Base-by-base conservation (phyloP, 1,284 basidiomycete genomes). In the Athelia sp. region DNA sequence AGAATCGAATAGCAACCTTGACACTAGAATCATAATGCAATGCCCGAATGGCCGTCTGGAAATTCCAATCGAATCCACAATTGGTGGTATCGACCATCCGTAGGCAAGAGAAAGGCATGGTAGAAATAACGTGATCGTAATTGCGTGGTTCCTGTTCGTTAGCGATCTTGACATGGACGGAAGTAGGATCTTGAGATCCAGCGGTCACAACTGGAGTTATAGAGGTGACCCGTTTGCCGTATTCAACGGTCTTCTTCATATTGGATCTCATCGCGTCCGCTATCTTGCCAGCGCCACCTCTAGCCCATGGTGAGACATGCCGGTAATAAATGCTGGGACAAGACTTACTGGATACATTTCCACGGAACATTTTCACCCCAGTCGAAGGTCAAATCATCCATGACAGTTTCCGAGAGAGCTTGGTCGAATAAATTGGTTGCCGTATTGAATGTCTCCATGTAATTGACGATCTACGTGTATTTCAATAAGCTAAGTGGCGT, bases 61-160 rank as follows among this genome's bases (percentile, higher is more conserved):
- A 34, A n/a, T 34, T 34, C 32, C 32, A 34, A n/a, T 34, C n/a
- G 32, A 34, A 34, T n/a, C 32, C 32, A n/a, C 32, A 34, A 11
- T 34, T 11, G 32, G 32, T 34, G 47, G 13, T 21, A 43, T 70
- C 62, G 48, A 70, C 54, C 18, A 50, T 48, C 35, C 57, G 56
- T 4, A 68, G 54, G 24, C 52, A 50, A 21, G 58, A 35, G 11
- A 71, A 54, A 3, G 67, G 56, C 18, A 63, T 47, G 15, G 68
- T 69, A 22, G 56, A 58, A 46, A 71, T 62, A 49, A 69, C 64
- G 45, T 69, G 56, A 15, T 49, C 46, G 52, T 59, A 66, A n/a
- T 50, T 50, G 26, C 17, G 19, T 55, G 50, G 19, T 23, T 19
- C 21, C 29, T 17, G 15, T 34, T 40, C n/a, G 40, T 19, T 21